phyloP scores from a whole-genome alignment of 345 rosid genomes.

The Mallotus nudiflorus region DNA sequence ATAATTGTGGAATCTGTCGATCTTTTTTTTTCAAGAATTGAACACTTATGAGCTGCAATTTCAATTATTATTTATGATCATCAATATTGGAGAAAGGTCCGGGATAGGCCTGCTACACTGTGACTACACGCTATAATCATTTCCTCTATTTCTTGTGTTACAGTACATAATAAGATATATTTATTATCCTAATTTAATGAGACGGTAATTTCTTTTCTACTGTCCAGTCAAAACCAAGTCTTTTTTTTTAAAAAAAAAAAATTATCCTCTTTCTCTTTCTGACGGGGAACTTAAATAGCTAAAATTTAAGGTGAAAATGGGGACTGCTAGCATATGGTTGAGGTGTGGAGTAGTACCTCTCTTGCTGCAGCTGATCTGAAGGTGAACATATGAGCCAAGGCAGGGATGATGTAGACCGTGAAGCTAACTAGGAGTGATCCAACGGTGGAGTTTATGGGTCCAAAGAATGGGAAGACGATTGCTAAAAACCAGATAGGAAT shows the following conservation, averaged over 20 bases:
- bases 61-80: too few relatives aligned
- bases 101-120: constrained; percentile 39
- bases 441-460: constrained; percentile 95
- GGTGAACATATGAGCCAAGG: constrained; percentile 88
- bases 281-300: too few relatives aligned
- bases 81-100: constrained; percentile 23
- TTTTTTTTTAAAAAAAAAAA: too few relatives aligned
- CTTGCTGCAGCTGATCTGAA: constrained; percentile 80
- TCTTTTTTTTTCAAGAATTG: too few relatives aligned
- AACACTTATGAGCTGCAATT: too few relatives aligned
- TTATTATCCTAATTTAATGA: neutral
- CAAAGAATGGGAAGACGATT: constrained; percentile 92
- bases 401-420: constrained; percentile 98
- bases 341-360: constrained; percentile 45
- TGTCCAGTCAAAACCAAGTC: constrained; percentile 23
- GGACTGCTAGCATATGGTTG: too few relatives aligned
- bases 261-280: too few relatives aligned
- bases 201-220: neutral
- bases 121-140: constrained; percentile 37
- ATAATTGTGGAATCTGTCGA: too few relatives aligned
- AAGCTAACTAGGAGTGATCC: constrained; percentile 98
- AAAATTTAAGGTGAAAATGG: too few relatives aligned
- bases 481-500: constrained; percentile 96
- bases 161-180: neutral
- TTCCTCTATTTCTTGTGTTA: constrained; percentile 3